These are phyloP conservation scores for Emericellopsis atlantica DNA, from an alignment of 2,329 filamentous ascomycete species.

Conservation along the genomic window DNA sequence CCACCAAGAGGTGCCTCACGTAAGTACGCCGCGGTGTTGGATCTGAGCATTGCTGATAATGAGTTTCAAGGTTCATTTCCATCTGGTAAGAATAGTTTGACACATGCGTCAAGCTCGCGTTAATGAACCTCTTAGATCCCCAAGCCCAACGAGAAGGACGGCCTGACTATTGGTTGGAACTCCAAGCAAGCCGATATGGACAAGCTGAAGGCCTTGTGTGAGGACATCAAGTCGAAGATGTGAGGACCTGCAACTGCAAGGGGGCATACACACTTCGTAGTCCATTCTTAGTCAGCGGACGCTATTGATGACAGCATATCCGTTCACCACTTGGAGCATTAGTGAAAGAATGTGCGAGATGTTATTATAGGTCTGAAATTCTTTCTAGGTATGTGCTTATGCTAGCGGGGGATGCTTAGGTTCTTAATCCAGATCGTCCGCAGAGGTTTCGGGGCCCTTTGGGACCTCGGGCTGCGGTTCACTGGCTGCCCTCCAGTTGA, in stretches of 20 bases:
- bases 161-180: slow-evolving; percentile 72
- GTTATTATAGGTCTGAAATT: not conserved
- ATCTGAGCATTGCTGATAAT: slow-evolving; percentile 3
- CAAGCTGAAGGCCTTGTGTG: slow-evolving; percentile 62
- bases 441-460: slow-evolving; percentile 19
- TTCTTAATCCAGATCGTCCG: slow-evolving; percentile 32
- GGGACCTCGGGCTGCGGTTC: slow-evolving; percentile 4
- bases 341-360: too few species aligned
- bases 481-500: slow-evolving; percentile 50
- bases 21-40: slow-evolving; percentile 28
- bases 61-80: slow-evolving; percentile 64
- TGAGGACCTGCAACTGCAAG: slow-evolving; percentile 21
- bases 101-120: not conserved
- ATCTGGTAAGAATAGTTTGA: slow-evolving; percentile 51
- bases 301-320: too few species aligned
- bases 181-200: slow-evolving; percentile 67
- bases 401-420: not conserved
- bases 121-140: slow-evolving; percentile 53
- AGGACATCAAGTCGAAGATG: slow-evolving; percentile 86
- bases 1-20: slow-evolving; percentile 88
- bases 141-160: slow-evolving; percentile 76
- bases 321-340: too few species aligned
- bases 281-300: too few species aligned
- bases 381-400: not conserved
- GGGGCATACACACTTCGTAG: too few species aligned